These are phyloP conservation scores for Russula ochroleuca DNA, from an alignment of 768 basidiomycete genomes.

Conservation along the genomic window DNA sequence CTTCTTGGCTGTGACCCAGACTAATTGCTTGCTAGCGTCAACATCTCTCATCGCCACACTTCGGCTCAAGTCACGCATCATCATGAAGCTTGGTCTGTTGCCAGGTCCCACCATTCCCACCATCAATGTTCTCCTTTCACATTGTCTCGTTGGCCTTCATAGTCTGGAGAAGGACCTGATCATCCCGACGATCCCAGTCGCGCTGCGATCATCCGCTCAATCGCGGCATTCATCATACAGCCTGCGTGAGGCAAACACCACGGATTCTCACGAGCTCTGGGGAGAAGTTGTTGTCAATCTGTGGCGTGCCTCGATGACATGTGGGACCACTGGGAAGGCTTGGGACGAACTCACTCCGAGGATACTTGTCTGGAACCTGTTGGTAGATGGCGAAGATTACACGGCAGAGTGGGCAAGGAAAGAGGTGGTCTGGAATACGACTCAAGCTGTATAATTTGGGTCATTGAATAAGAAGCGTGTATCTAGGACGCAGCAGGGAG, in stretches of 20 bases:
- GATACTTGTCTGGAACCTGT: conserved; percentile 52
- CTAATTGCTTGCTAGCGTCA: background rate
- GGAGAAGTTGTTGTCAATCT: conserved; percentile 51
- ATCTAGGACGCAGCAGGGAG: too few relatives aligned
- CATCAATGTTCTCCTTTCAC: conserved; percentile 16
- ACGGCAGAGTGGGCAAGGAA: conserved; percentile 57
- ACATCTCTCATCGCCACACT: background rate
- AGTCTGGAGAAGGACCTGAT: conserved; percentile 14
- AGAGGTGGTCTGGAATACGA: conserved; percentile 33
- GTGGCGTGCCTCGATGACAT: conserved; percentile 50
- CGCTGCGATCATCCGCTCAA: background rate
- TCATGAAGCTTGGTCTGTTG: conserved; percentile 20
- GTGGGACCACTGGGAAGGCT: conserved; percentile 31
- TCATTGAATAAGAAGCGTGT: background rate
- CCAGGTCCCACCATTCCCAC: conserved; percentile 12
- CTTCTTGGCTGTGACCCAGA: conserved; percentile 1
- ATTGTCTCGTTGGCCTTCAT: conserved; percentile 14
- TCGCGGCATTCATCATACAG: conserved; percentile 25
- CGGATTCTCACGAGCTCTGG: conserved; percentile 41
- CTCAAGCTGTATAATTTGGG: conserved; percentile 1
- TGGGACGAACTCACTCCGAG: conserved; percentile 55
- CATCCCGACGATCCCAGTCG: background rate
- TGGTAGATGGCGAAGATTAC: conserved; percentile 35
- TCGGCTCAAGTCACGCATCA: conserved; percentile 1
- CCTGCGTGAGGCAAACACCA: conserved; percentile 35